A percentile compares a stretch with the other conserved stretches of the same genome.
phyloP scores from a whole-genome alignment of 2,329 filamentous ascomycete species.

The Ceratocystis albifundus region DNA sequence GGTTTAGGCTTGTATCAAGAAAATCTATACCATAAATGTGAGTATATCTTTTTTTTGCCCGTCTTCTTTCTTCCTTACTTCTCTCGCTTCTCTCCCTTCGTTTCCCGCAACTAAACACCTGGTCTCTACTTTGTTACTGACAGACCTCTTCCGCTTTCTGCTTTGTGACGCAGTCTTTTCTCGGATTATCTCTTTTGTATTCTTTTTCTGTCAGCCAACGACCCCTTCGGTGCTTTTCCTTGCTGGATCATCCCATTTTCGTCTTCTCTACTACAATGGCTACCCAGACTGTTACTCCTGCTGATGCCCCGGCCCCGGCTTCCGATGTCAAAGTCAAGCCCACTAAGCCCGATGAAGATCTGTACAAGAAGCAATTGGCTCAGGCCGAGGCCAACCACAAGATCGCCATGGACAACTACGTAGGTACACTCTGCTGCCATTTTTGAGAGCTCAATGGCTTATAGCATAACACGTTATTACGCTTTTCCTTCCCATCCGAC shows the following conservation, averaged over 20 bases:
- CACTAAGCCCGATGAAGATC: conserved; percentile 74
- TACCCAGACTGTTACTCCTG: conserved; percentile 30
- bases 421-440: conserved; percentile 27
- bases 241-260: conserved; percentile 23
- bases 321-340: conserved; percentile 41
- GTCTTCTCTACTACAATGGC: conserved; percentile 22
- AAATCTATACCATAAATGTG: not conserved
- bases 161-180: not conserved
- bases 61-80: not conserved
- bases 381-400: conserved; percentile 80
- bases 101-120: not conserved
- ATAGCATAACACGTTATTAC: not conserved
- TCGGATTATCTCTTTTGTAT: conserved; percentile 5
- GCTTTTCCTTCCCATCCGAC: conserved; percentile 19
- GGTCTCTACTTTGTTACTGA: not conserved
- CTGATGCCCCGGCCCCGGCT: conserved; percentile 36
- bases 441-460: not conserved
- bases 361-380: conserved; percentile 66
- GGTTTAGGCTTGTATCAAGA: not conserved
- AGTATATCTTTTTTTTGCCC: not conserved
- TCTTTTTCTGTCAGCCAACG: conserved; percentile 15
- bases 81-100: not conserved
- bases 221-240: conserved; percentile 24
- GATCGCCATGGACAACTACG: conserved; percentile 53
- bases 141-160: conserved; percentile 13